A percentile compares a stretch with the other conserved stretches of the same genome.
These are phyloP conservation scores for Danielia oregonensis DNA, from an alignment of 805 yeast species.

Conservation along the genomic window DNA sequence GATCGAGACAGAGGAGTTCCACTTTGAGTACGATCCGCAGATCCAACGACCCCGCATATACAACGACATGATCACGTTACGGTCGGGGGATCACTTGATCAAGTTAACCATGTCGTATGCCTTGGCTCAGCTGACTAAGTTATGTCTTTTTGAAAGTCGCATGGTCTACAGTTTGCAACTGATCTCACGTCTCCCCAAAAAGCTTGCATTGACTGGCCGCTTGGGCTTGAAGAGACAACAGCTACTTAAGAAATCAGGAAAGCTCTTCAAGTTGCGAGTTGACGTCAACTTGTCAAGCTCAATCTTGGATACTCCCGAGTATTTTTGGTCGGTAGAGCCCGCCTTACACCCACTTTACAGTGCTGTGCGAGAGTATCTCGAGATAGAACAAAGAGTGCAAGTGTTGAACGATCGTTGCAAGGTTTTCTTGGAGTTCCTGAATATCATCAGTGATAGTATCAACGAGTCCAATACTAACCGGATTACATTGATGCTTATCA, in stretches of 20 bases:
- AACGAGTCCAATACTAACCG: slow-evolving; percentile 91
- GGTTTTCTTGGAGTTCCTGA: slow-evolving; percentile 90
- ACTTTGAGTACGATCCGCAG: slow-evolving; percentile 64
- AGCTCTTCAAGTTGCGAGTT: slow-evolving; percentile 81
- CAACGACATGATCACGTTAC: slow-evolving; percentile 89
- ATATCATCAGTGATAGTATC: slow-evolving; percentile 87
- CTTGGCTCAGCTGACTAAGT: slow-evolving; percentile 91
- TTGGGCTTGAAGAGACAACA: slow-evolving; percentile 83
- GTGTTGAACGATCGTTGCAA: slow-evolving; percentile 91
- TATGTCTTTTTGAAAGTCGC: slow-evolving; percentile 86
- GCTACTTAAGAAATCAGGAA: slow-evolving; percentile 82
- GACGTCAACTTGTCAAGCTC: slow-evolving; percentile 91
- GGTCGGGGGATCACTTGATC: slow-evolving; percentile 88
- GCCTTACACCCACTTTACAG: slow-evolving; percentile 87
- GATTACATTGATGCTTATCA: slow-evolving; percentile 85
- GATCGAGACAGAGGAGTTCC: slow-evolving; percentile 87
- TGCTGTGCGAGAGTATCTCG: slow-evolving; percentile 88
- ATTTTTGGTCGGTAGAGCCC: slow-evolving; percentile 94
- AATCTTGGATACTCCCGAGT: slow-evolving; percentile 91
- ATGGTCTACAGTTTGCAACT: slow-evolving; percentile 81
- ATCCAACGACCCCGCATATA: slow-evolving; percentile 71
- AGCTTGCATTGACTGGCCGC: slow-evolving; percentile 85
- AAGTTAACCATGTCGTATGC: slow-evolving; percentile 94
- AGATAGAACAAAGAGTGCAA: slow-evolving; percentile 91
- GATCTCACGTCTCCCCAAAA: slow-evolving; percentile 85